These are phyloP conservation scores for Psophocarpus tetragonolobus DNA, from an alignment of 306 rosid genomes.

Conservation along the genomic window DNA sequence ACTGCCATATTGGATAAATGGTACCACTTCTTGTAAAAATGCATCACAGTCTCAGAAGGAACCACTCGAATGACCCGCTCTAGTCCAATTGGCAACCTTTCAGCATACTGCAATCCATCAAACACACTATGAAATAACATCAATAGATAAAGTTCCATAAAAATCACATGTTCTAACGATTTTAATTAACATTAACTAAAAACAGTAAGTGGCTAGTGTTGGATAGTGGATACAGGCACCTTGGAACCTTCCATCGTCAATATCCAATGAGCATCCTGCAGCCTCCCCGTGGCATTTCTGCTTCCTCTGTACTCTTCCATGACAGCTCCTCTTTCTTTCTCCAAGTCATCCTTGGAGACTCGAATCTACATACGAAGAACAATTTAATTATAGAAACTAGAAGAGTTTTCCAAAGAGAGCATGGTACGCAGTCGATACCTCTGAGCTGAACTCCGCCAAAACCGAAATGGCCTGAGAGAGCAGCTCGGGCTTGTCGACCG, in stretches of 20 bases:
- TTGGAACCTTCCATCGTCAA: constrained; percentile 91
- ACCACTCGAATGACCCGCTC: constrained; percentile 87
- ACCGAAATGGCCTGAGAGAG: constrained; percentile 82
- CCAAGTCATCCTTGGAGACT: constrained; percentile 79
- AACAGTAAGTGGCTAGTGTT: constrained; percentile 6
- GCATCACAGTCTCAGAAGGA: constrained; percentile 78
- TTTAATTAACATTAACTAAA: background rate
- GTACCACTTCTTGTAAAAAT: constrained; percentile 87
- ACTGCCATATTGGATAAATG: constrained; percentile 94
- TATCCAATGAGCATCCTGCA: constrained; percentile 94
- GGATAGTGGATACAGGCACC: constrained; percentile 44
- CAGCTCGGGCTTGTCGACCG: constrained; percentile 86
- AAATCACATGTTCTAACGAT: constrained; percentile 12
- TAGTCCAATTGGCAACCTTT: constrained; percentile 86
- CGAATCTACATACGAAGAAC: constrained; percentile 66
- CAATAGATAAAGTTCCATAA: constrained; percentile 8
- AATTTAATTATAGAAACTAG: constrained; percentile 8
- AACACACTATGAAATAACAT: constrained; percentile 22
- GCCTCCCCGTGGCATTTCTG: constrained; percentile 92
- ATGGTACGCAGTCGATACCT: constrained; percentile 47
- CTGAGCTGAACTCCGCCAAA: constrained; percentile 92
- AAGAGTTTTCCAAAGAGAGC: background rate
- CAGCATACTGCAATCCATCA: constrained; percentile 81
- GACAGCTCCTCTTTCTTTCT: constrained; percentile 94
- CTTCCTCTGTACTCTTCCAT: constrained; percentile 90